A percentile compares a stretch with the other conserved stretches of the same genome.
These are phyloP conservation scores for Blastobotrys apis DNA, from an alignment of 1,139 yeast genomes.

Conservation along the genomic window DNA sequence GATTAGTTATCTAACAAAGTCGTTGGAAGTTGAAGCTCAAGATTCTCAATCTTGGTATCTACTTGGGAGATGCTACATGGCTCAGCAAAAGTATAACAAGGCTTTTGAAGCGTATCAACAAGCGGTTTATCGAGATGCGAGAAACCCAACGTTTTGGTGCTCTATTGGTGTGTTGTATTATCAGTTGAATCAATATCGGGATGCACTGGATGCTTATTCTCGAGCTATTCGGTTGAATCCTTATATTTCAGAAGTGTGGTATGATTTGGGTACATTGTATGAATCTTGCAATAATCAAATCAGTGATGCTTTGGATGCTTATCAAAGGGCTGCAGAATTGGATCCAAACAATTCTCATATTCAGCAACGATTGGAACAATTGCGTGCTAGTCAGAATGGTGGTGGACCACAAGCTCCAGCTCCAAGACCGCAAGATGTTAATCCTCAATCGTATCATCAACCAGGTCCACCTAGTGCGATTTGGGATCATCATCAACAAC, in stretches of 20 bases:
- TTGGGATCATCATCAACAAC: constrained; percentile 30
- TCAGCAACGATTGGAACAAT: constrained; percentile 83
- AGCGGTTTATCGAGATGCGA: constrained; percentile 92
- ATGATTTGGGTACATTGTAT: constrained; percentile 91
- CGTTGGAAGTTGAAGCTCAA: constrained; percentile 79
- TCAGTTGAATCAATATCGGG: constrained; percentile 92
- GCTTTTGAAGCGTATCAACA: constrained; percentile 98
- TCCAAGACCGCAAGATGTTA: constrained; percentile 40
- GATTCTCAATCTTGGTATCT: constrained; percentile 98
- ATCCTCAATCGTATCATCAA: constrained; percentile 40
- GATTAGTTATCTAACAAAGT: constrained; percentile 72
- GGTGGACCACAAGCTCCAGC: constrained; percentile 52
- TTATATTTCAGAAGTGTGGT: constrained; percentile 96
- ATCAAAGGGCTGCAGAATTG: constrained; percentile 89
- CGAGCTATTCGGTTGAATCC: constrained; percentile 94
- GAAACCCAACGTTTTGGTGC: constrained; percentile 99
- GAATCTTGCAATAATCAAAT: constrained; percentile 97
- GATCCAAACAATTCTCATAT: constrained; percentile 95
- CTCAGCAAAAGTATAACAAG: constrained; percentile 87
- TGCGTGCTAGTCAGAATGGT: constrained; percentile 68
- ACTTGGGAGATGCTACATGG: constrained; percentile 94
- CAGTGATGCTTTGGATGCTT: constrained; percentile 92
- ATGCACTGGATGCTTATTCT: constrained; percentile 95
- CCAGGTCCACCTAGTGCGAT: constrained; percentile 32
- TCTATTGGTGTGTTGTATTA: constrained; percentile 95